Base-by-base conservation (phyloP, 2,329 filamentous ascomycete species). In the Zarea fungicola region DNA sequence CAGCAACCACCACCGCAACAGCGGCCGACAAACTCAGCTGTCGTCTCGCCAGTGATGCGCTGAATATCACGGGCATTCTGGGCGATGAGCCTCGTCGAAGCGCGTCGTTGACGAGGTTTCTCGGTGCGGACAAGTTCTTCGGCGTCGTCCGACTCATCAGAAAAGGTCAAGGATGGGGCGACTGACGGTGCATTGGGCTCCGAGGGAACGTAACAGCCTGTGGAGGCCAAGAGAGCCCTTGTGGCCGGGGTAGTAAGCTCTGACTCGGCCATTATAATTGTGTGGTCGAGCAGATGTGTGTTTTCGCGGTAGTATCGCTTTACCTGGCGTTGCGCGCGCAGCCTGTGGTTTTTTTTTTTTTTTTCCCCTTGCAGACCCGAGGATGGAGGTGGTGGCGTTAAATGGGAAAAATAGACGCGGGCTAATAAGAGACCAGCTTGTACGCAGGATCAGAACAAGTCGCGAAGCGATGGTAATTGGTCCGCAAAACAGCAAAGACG, bases 1-100 rank as follows among this genome's bases (percentile, higher is more conserved):
- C 80, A 84, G 65, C 81, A 84, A 49, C 80, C 80, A 25, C 80
- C 81, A 45, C 81, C 81, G 54, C 81, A 85, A 60, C 81, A 85
- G 56, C 79, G 74, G 48, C 74, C 76, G 57, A 84, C 76, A 59
- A 84, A 69, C 62, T 81, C 74, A 50, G 78, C 78, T 14, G 78
- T 80, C 7, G 80, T 76, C 65, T 83, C 80, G 56, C 81, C 81
- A 6, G 81, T 84, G 51, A 85, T 80, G 56, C 80, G 74, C 59
- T 78, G 77, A 34, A 84, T 76, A 54, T 84, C 81, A 42, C 74
- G 75, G 25, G 77, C 77, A 61, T 73, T 84, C 64, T 83, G 78
- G 36, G 80, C 78, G 56, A 84, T 83, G 37, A 89, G 73, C 13
- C 78, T 77, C 7, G 85, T 89, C 4, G 84, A 88, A 49, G 84